Conservation (phyloP, 148 eudicot genomes). For the Hydrangea macrophylla region DNA sequence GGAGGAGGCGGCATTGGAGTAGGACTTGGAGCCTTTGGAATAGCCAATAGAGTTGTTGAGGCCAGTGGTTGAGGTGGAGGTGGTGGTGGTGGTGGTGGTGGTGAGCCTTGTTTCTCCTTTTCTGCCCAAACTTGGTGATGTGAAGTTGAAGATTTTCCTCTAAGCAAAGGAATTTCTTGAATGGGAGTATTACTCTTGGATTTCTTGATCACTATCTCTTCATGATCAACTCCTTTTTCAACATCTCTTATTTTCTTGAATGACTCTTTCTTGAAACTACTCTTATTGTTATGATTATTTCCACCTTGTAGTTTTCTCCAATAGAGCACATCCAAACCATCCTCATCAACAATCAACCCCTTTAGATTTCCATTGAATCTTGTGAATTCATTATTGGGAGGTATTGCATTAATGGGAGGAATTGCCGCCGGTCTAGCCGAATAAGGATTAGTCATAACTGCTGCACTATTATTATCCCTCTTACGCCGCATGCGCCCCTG, state of each 20-base stretch:
- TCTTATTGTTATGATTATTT: slow-evolving; percentile 26
- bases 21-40: slow-evolving; percentile 12
- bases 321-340: slow-evolving; percentile 82
- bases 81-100: slow-evolving; percentile 17
- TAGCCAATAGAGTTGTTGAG: slow-evolving; percentile 12
- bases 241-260: slow-evolving; percentile 21
- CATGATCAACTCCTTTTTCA: slow-evolving; percentile 18
- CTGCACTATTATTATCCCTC: slow-evolving; percentile 19
- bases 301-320: slow-evolving; percentile 76
- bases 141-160: slow-evolving; percentile 59
- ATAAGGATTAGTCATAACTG: no score
- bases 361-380: slow-evolving; percentile 50
- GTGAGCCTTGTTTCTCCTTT: slow-evolving; percentile 13
- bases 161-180: slow-evolving; percentile 36
- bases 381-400: slow-evolving; percentile 37
- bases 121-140: slow-evolving; percentile 33
- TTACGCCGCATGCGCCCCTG: slow-evolving; percentile 18
- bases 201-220: slow-evolving; percentile 8
- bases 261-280: slow-evolving; percentile 24
- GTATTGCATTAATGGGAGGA: no score
- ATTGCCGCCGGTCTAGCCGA: no score
- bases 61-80: slow-evolving; percentile 32
- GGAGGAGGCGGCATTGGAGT: slow-evolving; percentile 45
- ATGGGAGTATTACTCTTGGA: slow-evolving; percentile 8
- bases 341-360: slow-evolving; percentile 82